Base-by-base conservation (phyloP, 2,329 filamentous ascomycete species). In the Boeremia lycopersici region DNA sequence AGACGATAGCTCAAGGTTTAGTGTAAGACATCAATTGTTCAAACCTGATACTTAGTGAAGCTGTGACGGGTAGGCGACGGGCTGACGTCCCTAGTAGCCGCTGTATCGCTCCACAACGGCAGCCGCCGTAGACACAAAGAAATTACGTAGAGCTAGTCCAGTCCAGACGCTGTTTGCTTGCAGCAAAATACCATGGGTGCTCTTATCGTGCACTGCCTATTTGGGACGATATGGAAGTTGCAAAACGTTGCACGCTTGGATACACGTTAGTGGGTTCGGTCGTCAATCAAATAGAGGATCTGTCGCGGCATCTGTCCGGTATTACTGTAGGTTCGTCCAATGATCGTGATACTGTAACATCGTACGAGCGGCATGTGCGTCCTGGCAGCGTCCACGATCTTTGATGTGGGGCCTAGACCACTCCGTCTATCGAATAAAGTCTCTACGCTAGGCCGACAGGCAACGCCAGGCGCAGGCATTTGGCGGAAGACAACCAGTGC, bases 371-470 rank as follows among this genome's bases (percentile, higher is more conserved):
- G 46, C 46, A 34, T 41, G 19, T 23, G 19, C 19, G 19, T 23
- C 19, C 19, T 23, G 19, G 19, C 19, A 23, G 5, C 33, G 30
- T 34, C 47, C 47, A 34, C 29, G 31, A 56, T 47, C 47, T 42
- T 43, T 42, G 42, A 38, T 47, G 42, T 47, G 42, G 53, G 48
- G 53, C 43, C 53, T 56, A 48, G 53, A 52, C 53, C 48, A n/a
- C 19, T 30, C 38, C 35, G 42, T 44, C 30, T 31, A 42, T 55
- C 29, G 44, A 44, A 44, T 39, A 25, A 30, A 33, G 28, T 41
- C 35, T 44, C 41, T 25, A 55, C 53, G 43, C 47, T 50, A 56
- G 31, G 47, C 47, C 47, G 36, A 38, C 38, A 51, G 48, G 42
- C 53, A 40, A 38, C 43, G 33, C 43, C 53, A 29, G 33, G 48